phyloP scores from a whole-genome alignment of 2,329 filamentous ascomycete species.

The Colletotrichum sp. region DNA sequence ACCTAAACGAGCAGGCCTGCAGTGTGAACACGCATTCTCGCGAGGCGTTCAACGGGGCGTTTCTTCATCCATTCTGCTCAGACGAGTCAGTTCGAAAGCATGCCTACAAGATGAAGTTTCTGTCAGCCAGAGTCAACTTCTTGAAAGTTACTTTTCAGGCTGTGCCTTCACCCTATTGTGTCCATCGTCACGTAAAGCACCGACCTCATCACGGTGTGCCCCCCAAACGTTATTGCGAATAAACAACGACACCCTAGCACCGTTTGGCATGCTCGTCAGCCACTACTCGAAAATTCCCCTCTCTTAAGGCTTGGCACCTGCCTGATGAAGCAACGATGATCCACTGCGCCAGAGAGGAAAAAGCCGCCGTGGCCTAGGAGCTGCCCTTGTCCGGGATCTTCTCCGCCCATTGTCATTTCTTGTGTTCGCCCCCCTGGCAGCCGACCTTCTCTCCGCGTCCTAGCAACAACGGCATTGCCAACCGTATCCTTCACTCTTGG shows the following conservation, averaged over 20 bases:
- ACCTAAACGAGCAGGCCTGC: not conserved
- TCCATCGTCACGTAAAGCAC: not conserved
- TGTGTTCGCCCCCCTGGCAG: not conserved
- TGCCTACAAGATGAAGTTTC: not conserved
- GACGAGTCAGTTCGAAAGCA: not conserved
- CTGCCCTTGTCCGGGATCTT: not conserved
- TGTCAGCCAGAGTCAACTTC: not conserved
- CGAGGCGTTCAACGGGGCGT: not conserved
- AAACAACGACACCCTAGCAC: not conserved
- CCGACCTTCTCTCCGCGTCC: not conserved
- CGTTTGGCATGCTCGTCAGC: not conserved
- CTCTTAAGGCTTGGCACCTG: constrained; percentile 18
- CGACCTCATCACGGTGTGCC: not conserved
- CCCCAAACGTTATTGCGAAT: not conserved
- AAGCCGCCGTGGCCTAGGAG: not conserved
- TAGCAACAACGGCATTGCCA: not conserved
- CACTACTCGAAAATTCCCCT: constrained; percentile 4
- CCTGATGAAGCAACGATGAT: constrained; percentile 12
- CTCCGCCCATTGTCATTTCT: not conserved
- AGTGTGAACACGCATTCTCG: not conserved
- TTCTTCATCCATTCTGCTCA: not conserved
- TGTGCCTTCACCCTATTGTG: not conserved
- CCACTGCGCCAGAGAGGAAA: not conserved
- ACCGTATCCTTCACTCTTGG: not conserved
- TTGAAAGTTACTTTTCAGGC: not conserved